Conservation (phyloP, 164 flowering plant species). For the Cinnamomum chago region DNA sequence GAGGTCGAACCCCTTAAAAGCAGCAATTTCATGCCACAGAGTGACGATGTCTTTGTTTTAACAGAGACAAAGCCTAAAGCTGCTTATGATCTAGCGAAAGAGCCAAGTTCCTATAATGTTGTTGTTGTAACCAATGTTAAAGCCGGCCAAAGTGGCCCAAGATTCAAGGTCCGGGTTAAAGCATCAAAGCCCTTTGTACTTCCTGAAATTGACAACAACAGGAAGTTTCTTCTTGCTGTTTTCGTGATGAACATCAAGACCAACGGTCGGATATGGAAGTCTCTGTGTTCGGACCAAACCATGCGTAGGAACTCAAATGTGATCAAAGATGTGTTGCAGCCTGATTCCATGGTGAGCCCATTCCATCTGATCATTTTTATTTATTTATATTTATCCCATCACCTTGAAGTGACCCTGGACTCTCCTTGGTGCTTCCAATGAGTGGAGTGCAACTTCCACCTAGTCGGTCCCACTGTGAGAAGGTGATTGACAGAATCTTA, state of each 20-base stretch:
- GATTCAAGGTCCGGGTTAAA: conserved; percentile 14
- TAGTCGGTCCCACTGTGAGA: no score
- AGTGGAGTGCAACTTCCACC: neutral
- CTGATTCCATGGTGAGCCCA: conserved; percentile 33
- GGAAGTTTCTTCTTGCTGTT: conserved; percentile 35
- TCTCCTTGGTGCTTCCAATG: neutral
- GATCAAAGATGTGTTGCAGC: conserved; percentile 17
- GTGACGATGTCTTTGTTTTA: conserved; percentile 53
- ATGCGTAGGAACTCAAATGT: neutral
- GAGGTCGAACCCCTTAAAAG: neutral
- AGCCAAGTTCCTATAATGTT: neutral
- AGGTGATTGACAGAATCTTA: no score
- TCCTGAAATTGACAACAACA: conserved; percentile 4
- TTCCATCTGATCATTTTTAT: neutral
- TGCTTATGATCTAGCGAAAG: conserved; percentile 26
- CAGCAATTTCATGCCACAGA: conserved; percentile 35
- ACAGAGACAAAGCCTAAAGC: conserved; percentile 44
- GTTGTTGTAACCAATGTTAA: conserved; percentile 8
- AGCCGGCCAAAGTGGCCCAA: conserved; percentile 1
- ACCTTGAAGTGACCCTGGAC: neutral
- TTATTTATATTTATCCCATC: neutral
- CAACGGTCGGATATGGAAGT: conserved; percentile 51
- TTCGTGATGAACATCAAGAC: conserved; percentile 46
- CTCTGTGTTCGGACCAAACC: conserved; percentile 23
- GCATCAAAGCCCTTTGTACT: conserved; percentile 26